Conservation (phyloP, 371 early-diverging fungal genomes). For the Mucor saturninus region DNA sequence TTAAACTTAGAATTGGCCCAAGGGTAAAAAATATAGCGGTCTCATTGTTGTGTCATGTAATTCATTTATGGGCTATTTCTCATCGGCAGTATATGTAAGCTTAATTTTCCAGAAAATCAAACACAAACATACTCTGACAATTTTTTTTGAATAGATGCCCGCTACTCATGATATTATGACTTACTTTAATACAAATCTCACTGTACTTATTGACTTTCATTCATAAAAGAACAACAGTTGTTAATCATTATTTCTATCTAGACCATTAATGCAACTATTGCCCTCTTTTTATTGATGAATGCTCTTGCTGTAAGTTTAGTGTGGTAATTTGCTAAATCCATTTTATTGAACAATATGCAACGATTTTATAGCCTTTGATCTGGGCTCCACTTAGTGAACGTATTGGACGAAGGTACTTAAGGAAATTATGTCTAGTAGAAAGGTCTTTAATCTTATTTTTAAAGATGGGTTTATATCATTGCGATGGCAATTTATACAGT, state of each 20-base stretch:
- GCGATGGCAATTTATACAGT: slow-evolving; percentile 30
- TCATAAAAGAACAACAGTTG: neutral
- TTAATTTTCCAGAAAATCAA: no score
- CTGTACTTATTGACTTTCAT: slow-evolving; percentile 6
- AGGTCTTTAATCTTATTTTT: neutral
- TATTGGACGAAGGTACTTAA: slow-evolving; percentile 36
- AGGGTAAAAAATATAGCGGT: slow-evolving; percentile 27
- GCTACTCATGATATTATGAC: slow-evolving; percentile 34
- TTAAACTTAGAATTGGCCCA: slow-evolving; percentile 35
- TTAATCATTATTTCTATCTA: neutral
- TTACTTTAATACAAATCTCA: slow-evolving; percentile 26
- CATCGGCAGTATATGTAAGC: slow-evolving; percentile 41
- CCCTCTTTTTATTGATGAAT: slow-evolving; percentile 25
- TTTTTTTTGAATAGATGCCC: slow-evolving; percentile 32
- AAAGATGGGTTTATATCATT: slow-evolving; percentile 18
- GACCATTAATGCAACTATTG: slow-evolving; percentile 24
- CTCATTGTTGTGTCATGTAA: slow-evolving; percentile 34
- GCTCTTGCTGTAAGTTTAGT: slow-evolving; percentile 27
- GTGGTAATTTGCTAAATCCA: neutral
- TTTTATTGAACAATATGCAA: neutral
- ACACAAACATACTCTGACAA: no score
- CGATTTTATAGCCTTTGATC: slow-evolving; percentile 30
- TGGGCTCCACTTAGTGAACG: slow-evolving; percentile 48
- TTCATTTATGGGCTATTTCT: slow-evolving; percentile 42
- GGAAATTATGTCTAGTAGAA: neutral